Percentiles rank a stretch among this genome's conserved stretches.
phyloP scores from a whole-genome alignment of 2,329 filamentous ascomycete genomes.

The Talaromyces sp. region DNA sequence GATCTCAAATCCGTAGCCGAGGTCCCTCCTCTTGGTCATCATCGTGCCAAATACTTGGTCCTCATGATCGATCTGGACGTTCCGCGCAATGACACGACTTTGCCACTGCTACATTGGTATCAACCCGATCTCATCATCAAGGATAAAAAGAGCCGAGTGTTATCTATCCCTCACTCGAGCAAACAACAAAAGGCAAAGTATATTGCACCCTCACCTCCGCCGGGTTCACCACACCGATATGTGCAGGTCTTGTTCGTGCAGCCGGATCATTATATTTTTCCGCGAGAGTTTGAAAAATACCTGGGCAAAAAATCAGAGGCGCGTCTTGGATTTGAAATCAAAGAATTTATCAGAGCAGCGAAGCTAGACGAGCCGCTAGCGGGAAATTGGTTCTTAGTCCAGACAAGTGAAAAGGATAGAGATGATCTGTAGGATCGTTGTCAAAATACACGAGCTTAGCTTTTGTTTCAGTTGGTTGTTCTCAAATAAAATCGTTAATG shows the following conservation, averaged over 20 bases:
- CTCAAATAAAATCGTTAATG: not conserved
- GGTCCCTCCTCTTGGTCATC: not conserved
- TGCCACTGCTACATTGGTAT: constrained; percentile 10
- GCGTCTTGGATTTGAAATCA: constrained; percentile 5
- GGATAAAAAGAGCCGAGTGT: not conserved
- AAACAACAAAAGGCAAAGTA: constrained; percentile 3
- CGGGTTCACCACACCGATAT: constrained; percentile 6
- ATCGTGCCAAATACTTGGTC: constrained; percentile 1
- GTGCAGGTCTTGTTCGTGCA: constrained; percentile 7
- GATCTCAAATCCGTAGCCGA: not conserved
- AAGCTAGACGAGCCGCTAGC: not conserved
- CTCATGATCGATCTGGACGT: constrained; percentile 11
- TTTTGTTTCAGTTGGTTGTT: not conserved
- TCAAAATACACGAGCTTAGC: not conserved
- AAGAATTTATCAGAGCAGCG: constrained; percentile 3
- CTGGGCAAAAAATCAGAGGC: constrained; percentile 3
- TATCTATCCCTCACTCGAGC: not conserved
- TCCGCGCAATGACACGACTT: constrained; percentile 3
- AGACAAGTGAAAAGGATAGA: not conserved
- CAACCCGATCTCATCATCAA: constrained; percentile 1
- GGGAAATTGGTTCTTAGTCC: constrained; percentile 10
- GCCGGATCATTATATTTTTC: not conserved
- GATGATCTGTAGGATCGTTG: not conserved
- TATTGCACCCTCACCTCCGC: constrained; percentile 4
- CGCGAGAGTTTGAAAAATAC: constrained; percentile 1